These are phyloP conservation scores for Xylaria sp. DNA, from an alignment of 2,329 filamentous ascomycete genomes.

Conservation along the genomic window DNA sequence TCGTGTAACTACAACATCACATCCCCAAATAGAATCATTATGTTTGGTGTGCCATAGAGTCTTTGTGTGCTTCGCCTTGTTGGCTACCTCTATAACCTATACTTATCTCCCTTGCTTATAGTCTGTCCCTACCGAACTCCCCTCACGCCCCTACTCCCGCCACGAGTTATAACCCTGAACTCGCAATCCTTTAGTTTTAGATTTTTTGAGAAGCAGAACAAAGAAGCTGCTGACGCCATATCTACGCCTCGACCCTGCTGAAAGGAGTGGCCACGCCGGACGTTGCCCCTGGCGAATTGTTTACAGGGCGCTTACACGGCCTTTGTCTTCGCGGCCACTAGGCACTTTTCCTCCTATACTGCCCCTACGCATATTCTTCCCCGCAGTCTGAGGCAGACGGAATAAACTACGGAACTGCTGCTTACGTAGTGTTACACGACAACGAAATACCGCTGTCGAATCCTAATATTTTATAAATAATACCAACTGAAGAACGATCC, in stretches of 20 bases:
- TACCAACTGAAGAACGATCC: background rate
- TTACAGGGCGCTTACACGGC: slow-evolving; percentile 7
- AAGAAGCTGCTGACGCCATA: slow-evolving; percentile 13
- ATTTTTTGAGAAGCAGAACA: slow-evolving; percentile 2
- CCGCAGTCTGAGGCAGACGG: background rate
- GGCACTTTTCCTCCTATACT: background rate
- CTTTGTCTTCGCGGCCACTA: background rate
- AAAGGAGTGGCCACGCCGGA: slow-evolving; percentile 9
- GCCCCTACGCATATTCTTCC: background rate
- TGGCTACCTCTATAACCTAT: background rate
- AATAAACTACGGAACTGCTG: background rate
- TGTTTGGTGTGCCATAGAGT: background rate
- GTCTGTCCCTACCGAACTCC: slow-evolving; percentile 14
- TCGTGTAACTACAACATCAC: slow-evolving; percentile 23
- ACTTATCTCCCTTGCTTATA: background rate
- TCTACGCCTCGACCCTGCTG: slow-evolving; percentile 1
- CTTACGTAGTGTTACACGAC: background rate
- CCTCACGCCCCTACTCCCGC: too few relatives aligned
- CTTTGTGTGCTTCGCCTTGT: background rate
- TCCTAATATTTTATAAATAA: background rate
- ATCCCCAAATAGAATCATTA: background rate
- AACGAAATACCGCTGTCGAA: background rate
- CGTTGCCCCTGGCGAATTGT: slow-evolving; percentile 9
- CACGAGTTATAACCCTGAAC: background rate
- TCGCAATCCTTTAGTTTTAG: background rate